Conservation (phyloP, 208 protist species). For the Naegleria fowleri region DNA sequence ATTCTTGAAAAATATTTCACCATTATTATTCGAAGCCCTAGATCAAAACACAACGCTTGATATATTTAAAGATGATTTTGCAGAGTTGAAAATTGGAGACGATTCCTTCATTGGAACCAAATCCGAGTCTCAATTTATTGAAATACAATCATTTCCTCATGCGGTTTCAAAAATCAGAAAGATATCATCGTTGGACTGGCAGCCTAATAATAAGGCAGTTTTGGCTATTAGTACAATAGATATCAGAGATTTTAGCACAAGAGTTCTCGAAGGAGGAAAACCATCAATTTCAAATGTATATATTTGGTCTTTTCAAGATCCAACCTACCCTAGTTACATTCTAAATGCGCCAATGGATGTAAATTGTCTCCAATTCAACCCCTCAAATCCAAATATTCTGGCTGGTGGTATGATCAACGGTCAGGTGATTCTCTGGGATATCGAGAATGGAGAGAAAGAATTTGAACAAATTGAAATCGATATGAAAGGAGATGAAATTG, state of each 20-base stretch:
- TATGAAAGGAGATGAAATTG: background rate
- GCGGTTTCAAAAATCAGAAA: background rate
- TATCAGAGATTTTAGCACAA: background rate
- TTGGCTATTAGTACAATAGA: background rate
- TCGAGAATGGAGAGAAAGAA: conserved; percentile 40
- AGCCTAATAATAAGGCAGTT: background rate
- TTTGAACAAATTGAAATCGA: background rate
- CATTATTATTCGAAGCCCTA: background rate
- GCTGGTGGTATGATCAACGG: conserved; percentile 74
- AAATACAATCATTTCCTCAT: background rate
- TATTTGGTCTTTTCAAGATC: conserved; percentile 77
- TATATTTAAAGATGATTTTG: conserved; percentile 24
- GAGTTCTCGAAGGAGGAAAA: background rate
- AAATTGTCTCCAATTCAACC: conserved; percentile 73
- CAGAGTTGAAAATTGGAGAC: background rate
- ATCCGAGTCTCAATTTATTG: background rate
- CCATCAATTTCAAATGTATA: conserved; percentile 57
- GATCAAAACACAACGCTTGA: conserved; percentile 7
- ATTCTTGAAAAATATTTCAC: background rate
- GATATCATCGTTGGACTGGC: conserved; percentile 4
- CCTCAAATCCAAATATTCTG: conserved; percentile 63
- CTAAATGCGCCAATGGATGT: conserved; percentile 75
- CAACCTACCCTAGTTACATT: conserved; percentile 75
- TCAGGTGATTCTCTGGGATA: conserved; percentile 77
- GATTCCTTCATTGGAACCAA: conserved; percentile 16